phyloP scores from a whole-genome alignment of 257 asterid genomes.

The Nemophila menziesii region DNA sequence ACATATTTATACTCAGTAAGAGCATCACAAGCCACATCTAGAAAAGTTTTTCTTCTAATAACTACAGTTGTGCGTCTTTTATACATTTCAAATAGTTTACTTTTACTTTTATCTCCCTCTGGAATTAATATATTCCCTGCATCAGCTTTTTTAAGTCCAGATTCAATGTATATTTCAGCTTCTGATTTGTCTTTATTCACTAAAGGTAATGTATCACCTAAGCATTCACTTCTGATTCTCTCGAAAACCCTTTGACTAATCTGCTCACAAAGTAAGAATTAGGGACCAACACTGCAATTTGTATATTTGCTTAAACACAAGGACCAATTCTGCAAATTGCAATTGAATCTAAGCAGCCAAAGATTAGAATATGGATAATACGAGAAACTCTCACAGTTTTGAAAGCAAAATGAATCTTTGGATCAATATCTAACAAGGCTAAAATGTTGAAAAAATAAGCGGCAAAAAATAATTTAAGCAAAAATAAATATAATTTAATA shows the following conservation, averaged over 20 bases:
- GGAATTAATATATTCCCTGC: slow-evolving; percentile 9
- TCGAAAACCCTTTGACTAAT: slow-evolving; percentile 64
- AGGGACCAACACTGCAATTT: too few species aligned
- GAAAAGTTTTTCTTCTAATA: slow-evolving; percentile 39
- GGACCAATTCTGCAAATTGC: too few species aligned
- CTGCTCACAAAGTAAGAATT: slow-evolving; percentile 17
- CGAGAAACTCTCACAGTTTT: too few species aligned
- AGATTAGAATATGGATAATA: too few species aligned
- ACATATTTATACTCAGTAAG: slow-evolving; percentile 65
- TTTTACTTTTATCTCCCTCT: slow-evolving; percentile 27
- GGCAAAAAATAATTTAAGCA: background rate
- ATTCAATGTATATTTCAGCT: slow-evolving; percentile 11
- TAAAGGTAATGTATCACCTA: slow-evolving; percentile 25
- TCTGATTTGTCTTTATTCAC: slow-evolving; percentile 22
- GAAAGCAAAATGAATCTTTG: too few species aligned
- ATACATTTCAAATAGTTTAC: slow-evolving; percentile 50
- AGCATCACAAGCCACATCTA: slow-evolving; percentile 55
- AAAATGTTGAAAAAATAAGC: background rate
- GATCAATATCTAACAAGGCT: too few species aligned
- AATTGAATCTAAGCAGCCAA: too few species aligned
- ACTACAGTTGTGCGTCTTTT: slow-evolving; percentile 53
- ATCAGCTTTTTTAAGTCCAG: slow-evolving; percentile 22
- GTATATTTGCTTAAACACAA: too few species aligned
- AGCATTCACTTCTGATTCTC: slow-evolving; percentile 31
- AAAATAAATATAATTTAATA: background rate